Evolutionary conservation across 345 rosid species (phyloP).

Genomic region (Sisymbrium altissimum): DNA sequence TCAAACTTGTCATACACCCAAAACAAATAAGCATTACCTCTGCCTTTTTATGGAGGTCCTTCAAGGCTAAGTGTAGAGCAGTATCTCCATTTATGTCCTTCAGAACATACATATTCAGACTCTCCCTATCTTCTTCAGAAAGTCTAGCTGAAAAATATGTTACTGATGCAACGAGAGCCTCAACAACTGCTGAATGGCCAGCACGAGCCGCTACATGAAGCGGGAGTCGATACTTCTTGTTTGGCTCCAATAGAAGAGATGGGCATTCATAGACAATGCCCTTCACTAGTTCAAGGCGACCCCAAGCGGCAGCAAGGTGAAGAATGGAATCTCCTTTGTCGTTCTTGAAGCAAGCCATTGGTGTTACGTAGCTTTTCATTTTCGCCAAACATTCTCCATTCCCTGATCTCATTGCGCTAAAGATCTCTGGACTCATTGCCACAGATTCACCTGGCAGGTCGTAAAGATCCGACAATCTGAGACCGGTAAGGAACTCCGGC

Average conservation of each 20-base stretch:
- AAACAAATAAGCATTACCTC: too few species aligned
- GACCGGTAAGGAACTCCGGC: not conserved
- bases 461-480: not conserved
- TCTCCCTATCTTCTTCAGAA: not conserved
- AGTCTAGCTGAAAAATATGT: not conserved
- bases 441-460: not conserved
- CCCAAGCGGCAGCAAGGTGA: not conserved
- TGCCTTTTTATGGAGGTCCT: not conserved
- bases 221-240: not conserved
- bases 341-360: not conserved
- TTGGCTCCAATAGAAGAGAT: not conserved
- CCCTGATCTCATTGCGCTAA: not conserved
- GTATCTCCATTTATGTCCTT: not conserved
- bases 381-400: not conserved
- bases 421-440: not conserved
- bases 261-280: not conserved
- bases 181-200: not conserved
- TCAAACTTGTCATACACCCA: too few species aligned
- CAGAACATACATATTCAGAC: not conserved
- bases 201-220: not conserved
- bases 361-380: not conserved
- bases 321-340: not conserved
- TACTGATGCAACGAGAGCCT: not conserved
- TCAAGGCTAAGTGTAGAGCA: not conserved
- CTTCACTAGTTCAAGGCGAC: not conserved